Evolutionary conservation across 345 rosid species (phyloP).

Genomic region (Rhodamnia rubescens): DNA sequence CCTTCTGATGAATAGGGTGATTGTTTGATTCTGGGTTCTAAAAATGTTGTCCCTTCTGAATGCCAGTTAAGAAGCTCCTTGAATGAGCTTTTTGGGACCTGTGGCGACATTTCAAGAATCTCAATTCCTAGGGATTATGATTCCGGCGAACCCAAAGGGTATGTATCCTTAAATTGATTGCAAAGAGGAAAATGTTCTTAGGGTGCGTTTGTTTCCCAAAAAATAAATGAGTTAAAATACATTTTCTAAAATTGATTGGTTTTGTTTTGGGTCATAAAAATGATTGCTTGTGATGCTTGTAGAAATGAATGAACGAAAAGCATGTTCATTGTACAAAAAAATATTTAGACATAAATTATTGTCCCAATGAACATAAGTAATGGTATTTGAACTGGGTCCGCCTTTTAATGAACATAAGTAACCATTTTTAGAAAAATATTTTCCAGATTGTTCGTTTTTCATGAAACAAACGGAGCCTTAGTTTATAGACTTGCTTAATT

Average conservation of each 20-base stretch:
- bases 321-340: too few species aligned
- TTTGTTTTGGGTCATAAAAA: too few species aligned
- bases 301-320: too few species aligned
- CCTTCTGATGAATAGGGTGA: neutral
- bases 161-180: slow-evolving; percentile 2
- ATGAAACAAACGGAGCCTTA: neutral
- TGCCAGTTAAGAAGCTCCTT: slow-evolving; percentile 43
- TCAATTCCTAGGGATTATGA: slow-evolving; percentile 60
- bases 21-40: slow-evolving; percentile 12
- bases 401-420: too few species aligned
- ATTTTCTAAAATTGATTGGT: too few species aligned
- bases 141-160: slow-evolving; percentile 69
- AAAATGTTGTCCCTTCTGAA: neutral
- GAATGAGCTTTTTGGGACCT: slow-evolving; percentile 46
- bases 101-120: slow-evolving; percentile 60
- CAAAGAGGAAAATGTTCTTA: too few species aligned
- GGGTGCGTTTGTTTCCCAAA: too few species aligned
- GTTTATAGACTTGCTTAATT: neutral
- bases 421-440: neutral
- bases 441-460: neutral
- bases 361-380: too few species aligned
- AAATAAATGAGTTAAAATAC: too few species aligned
- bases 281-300: too few species aligned
- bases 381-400: too few species aligned
- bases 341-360: too few species aligned